Evolutionary conservation across 139 green algal species (phyloP), one percentile per base, ranked within the genome.

Genomic region (Coccomyxa sp.): DNA sequence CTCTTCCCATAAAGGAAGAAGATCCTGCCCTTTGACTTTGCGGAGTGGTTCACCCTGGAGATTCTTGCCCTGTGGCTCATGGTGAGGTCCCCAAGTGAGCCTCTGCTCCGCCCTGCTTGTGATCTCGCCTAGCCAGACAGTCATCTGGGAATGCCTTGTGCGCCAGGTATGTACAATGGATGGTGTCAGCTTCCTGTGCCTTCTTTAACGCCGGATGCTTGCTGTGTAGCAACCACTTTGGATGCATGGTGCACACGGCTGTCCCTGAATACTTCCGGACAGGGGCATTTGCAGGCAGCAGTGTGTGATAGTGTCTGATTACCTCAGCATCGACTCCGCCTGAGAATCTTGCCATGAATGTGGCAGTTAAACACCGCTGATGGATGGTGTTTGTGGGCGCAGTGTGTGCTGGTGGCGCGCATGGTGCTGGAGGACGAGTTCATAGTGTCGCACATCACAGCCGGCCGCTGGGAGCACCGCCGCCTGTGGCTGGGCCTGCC

Each of bases 351-450:
- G 38, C 7, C 38, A 51, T 7, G 38, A 51, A 51, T 51, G 38
- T 7, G 38, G 38, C 38, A 11, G 38, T 25, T 1, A 32, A 12
- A 77, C 14, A 15, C 28, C n/a, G 45, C 1, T 15, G 71, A 31
- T 77, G 28, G 71, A 51, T 31, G n/a, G 71, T 77, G 71, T 77
- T 30, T 27, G 66, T 30, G 71, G 31, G n/a, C 31, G 25, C 27
- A 77, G n/a, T 77, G 71, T 51, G 71, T 77, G 71, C 71, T 51
- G n/a, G 17, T 16, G 71, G 71, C 71, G 71, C n/a, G 71, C 23
- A 30, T 71, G 71, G 76, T 80, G 76, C 30, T 59, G 76, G 76
- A 58, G 30, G 76, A 80, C 31, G 76, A 80, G 76, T 80, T 30
- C 30, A 80, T 80, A 14, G 30, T 27, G 30, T 14, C 17, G 31